Conservation (phyloP, 2,329 filamentous ascomycete genomes). For the Fusarium tricinctum region DNA sequence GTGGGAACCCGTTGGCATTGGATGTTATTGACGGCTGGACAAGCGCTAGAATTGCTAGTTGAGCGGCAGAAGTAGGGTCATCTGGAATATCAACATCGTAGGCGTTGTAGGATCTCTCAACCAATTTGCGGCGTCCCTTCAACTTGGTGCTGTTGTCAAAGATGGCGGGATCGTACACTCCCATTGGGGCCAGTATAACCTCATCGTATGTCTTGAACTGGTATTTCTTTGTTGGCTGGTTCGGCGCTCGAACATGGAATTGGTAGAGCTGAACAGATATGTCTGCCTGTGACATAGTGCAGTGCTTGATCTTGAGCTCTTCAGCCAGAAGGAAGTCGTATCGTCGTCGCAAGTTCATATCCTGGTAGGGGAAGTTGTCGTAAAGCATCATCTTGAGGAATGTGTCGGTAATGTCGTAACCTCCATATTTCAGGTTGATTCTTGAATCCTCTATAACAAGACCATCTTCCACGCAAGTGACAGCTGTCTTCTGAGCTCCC, state of each 20-base stretch:
- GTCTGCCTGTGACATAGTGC: slow-evolving; percentile 90
- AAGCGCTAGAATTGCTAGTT: slow-evolving; percentile 74
- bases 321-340: slow-evolving; percentile 96
- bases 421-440: slow-evolving; percentile 94
- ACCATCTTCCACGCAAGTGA: slow-evolving; percentile 96
- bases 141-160: slow-evolving; percentile 89
- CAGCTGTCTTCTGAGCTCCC: slow-evolving; percentile 96
- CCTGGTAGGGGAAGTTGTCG: slow-evolving; percentile 94
- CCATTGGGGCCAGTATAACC: slow-evolving; percentile 92
- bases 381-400: slow-evolving; percentile 99
- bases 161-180: slow-evolving; percentile 89
- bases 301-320: slow-evolving; percentile 93
- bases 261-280: slow-evolving; percentile 90
- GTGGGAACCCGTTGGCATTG: slow-evolving; percentile 60
- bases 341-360: slow-evolving; percentile 90
- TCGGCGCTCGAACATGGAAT: slow-evolving; percentile 90
- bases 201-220: slow-evolving; percentile 98
- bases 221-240: slow-evolving; percentile 92
- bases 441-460: slow-evolving; percentile 95
- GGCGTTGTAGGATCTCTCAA: slow-evolving; percentile 90
- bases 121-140: slow-evolving; percentile 80
- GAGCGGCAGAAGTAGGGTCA: slow-evolving; percentile 88
- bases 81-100: slow-evolving; percentile 91
- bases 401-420: slow-evolving; percentile 90
- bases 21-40: slow-evolving; percentile 71